Evolutionary conservation across 352 stramenopile species (phyloP).

Genomic region (Phytophthora pluvialis): DNA sequence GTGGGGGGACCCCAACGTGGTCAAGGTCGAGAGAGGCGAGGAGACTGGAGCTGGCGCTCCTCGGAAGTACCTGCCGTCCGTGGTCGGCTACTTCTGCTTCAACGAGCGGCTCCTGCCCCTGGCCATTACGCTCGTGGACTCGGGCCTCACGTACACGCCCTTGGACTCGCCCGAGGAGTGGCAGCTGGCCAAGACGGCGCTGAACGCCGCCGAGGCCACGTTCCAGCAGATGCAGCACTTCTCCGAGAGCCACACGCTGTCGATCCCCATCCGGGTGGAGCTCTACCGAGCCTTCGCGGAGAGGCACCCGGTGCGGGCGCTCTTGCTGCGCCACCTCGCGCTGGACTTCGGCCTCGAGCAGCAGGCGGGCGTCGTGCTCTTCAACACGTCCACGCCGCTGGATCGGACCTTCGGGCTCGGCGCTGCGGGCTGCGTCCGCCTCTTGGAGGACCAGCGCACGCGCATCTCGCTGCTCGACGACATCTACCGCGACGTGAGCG

Average conservation of each 20-base stretch:
- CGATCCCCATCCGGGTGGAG: conserved; percentile 57
- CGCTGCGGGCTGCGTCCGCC: conserved; percentile 34
- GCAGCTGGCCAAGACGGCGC: conserved; percentile 54
- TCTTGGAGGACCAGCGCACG: conserved; percentile 35
- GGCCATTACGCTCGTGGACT: conserved; percentile 51
- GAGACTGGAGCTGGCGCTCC: background rate
- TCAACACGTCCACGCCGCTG: conserved; percentile 46
- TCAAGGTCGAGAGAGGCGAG: conserved; percentile 27
- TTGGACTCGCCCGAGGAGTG: conserved; percentile 50
- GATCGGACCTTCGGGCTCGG: conserved; percentile 58
- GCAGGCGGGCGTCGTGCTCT: conserved; percentile 42
- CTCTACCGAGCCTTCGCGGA: conserved; percentile 41
- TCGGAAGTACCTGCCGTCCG: conserved; percentile 48
- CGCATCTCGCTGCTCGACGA: conserved; percentile 36
- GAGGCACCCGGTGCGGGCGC: conserved; percentile 40
- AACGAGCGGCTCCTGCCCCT: conserved; percentile 48
- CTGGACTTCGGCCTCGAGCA: conserved; percentile 52
- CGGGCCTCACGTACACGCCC: conserved; percentile 51
- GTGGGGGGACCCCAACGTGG: conserved; percentile 25
- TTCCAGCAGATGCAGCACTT: conserved; percentile 67
- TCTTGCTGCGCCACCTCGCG: conserved; percentile 45
- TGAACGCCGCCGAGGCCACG: conserved; percentile 50
- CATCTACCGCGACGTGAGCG: conserved; percentile 28
- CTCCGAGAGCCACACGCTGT: conserved; percentile 52
- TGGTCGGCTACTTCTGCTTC: conserved; percentile 54